A percentile compares a stretch with the other conserved stretches of the same genome.
These are phyloP conservation scores for Arthroderma uncinatum DNA, from an alignment of 2,329 filamentous ascomycete genomes.

Conservation along the genomic window DNA sequence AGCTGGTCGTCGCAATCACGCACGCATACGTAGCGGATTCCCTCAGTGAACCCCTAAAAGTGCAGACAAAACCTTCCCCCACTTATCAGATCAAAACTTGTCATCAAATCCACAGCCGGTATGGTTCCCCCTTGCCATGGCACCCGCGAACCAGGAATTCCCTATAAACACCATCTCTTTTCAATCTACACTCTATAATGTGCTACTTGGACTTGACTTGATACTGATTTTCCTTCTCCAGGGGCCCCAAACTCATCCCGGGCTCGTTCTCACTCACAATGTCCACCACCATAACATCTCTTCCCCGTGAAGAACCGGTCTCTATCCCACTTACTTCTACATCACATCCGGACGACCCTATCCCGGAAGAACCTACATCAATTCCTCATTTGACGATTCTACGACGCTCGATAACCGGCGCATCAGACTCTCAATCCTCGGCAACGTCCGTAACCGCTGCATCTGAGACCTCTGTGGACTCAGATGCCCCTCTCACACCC, in stretches of 20 bases:
- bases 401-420: conserved; percentile 21
- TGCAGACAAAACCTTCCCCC: neutral
- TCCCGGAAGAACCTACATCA: conserved; percentile 37
- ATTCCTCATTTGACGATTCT: conserved; percentile 30
- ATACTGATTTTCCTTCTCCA: neutral
- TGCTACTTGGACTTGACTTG: neutral
- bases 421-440: conserved; percentile 21
- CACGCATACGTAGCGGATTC: neutral
- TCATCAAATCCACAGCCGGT: neutral
- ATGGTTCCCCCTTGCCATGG: neutral
- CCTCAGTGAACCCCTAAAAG: no score
- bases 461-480: conserved; percentile 24
- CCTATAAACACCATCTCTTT: neutral
- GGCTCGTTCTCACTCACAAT: neutral
- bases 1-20: neutral
- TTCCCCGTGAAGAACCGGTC: conserved; percentile 1
- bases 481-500: conserved; percentile 32
- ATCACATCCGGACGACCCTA: conserved; percentile 38
- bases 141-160: neutral
- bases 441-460: conserved; percentile 22
- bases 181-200: neutral
- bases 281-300: neutral
- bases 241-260: neutral
- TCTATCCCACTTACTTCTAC: conserved; percentile 28
- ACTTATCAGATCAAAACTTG: neutral